A percentile compares a stretch with the other conserved stretches of the same genome.
Conservation (phyloP, 2,329 filamentous ascomycete genomes). For the Cercospora citrullina region DNA sequence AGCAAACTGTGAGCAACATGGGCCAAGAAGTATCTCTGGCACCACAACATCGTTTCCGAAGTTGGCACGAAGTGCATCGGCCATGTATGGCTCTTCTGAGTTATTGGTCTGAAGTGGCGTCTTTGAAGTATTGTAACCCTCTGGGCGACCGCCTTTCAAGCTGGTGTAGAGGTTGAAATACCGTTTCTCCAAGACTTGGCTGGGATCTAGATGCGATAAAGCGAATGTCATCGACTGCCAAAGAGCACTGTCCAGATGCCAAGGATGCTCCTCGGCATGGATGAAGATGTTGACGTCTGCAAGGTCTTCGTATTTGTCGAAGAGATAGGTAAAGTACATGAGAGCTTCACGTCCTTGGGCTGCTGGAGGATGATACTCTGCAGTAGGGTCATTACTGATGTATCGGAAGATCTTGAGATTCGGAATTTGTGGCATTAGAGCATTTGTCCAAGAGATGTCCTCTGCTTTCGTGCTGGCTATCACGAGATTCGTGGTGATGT, state of each 20-base stretch:
- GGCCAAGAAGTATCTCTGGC: slow-evolving; percentile 20
- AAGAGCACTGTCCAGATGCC: slow-evolving; percentile 22
- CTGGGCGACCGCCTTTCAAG: slow-evolving; percentile 20
- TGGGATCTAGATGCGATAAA: slow-evolving; percentile 19
- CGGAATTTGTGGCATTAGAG: slow-evolving; percentile 15
- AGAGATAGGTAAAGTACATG: slow-evolving; percentile 61
- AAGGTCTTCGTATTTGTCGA: slow-evolving; percentile 60
- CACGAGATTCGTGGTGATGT: slow-evolving; percentile 19
- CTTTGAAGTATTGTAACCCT: slow-evolving; percentile 23
- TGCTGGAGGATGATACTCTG: slow-evolving; percentile 51
- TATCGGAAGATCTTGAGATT: slow-evolving; percentile 28
- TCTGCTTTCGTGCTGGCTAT: slow-evolving; percentile 21
- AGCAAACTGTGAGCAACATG: slow-evolving; percentile 28
- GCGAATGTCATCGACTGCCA: slow-evolving; percentile 20
- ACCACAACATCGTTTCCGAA: slow-evolving; percentile 21
- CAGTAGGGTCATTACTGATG: slow-evolving; percentile 32
- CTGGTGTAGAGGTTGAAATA: slow-evolving; percentile 27
- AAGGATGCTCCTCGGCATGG: slow-evolving; percentile 46
- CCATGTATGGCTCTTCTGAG: slow-evolving; percentile 23
- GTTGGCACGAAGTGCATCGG: slow-evolving; percentile 16
- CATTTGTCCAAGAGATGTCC: slow-evolving; percentile 24
- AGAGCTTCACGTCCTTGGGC: slow-evolving; percentile 64
- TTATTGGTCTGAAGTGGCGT: slow-evolving; percentile 16
- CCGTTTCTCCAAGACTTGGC: slow-evolving; percentile 8
- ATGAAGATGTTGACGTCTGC: slow-evolving; percentile 61